Conservation (phyloP, 306 rosid genomes). For the Albizia julibrissin region DNA sequence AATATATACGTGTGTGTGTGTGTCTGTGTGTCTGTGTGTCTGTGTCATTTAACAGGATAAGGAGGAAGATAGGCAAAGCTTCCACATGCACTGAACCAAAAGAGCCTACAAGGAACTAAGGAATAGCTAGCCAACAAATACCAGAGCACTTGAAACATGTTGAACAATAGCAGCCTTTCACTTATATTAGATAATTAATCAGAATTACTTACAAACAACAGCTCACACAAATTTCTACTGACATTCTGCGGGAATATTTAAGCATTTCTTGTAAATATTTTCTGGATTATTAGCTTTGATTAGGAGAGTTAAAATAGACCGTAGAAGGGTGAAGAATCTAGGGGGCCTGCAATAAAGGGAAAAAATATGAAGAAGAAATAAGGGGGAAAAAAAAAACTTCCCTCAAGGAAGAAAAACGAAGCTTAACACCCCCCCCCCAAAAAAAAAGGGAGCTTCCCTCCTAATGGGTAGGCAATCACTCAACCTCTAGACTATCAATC, state of each 20-base stretch:
- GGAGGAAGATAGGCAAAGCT: not conserved
- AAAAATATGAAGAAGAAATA: not conserved
- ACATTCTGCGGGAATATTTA: not conserved
- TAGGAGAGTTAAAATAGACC: not conserved
- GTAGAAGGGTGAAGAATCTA: not conserved
- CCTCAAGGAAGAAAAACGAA: not conserved
- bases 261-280: too few relatives aligned
- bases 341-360: not conserved
- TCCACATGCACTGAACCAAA: not conserved
- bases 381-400: not conserved
- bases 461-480: not conserved
- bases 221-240: slow-evolving; percentile 16
- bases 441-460: not conserved
- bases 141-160: not conserved
- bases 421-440: not conserved
- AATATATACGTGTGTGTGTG: too few relatives aligned
- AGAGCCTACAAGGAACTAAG: not conserved
- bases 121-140: not conserved
- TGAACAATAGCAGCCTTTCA: not conserved
- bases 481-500: not conserved
- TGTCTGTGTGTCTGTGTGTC: too few relatives aligned
- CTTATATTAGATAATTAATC: not conserved
- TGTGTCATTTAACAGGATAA: not conserved
- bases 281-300: too few relatives aligned
- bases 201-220: slow-evolving; percentile 18